Evolutionary conservation across 768 basidiomycete species (phyloP).

Genomic region (Mrakia frigida): DNA sequence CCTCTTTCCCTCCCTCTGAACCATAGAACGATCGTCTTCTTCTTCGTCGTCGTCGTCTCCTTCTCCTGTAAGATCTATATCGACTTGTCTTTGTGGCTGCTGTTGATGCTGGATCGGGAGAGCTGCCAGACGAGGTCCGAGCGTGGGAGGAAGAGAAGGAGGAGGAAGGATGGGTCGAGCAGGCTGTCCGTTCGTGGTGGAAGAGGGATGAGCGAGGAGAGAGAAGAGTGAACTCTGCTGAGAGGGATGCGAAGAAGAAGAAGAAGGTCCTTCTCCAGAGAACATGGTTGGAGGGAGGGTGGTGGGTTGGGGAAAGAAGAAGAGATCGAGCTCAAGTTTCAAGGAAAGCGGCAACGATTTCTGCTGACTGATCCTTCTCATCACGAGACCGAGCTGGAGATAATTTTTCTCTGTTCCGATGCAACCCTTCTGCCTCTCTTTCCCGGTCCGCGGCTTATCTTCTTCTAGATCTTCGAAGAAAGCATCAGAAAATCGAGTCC

Average conservation of each 20-base stretch:
- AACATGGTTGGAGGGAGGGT: background rate
- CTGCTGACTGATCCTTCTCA: background rate
- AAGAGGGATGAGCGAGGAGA: background rate
- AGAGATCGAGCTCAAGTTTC: background rate
- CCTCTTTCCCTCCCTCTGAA: background rate
- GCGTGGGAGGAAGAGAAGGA: background rate
- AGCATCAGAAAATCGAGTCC: too few relatives aligned
- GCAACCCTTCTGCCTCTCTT: too few relatives aligned
- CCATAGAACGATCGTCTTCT: background rate
- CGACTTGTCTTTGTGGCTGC: background rate
- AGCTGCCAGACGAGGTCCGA: background rate
- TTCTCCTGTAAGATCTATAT: background rate
- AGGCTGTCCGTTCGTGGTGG: background rate
- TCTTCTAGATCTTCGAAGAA: too few relatives aligned
- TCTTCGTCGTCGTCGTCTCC: background rate
- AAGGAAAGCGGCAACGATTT: background rate
- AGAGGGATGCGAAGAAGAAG: background rate
- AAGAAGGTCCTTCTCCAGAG: background rate
- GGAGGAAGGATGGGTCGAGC: background rate
- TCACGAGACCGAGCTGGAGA: too few relatives aligned
- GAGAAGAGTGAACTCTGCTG: slow-evolving; percentile 11
- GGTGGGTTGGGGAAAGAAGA: background rate
- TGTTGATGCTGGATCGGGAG: background rate
- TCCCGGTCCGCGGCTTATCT: too few relatives aligned
- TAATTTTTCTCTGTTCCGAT: too few relatives aligned